Evolutionary conservation across 129 eudicot species (phyloP).

Genomic region (Pittosporum tobira): DNA sequence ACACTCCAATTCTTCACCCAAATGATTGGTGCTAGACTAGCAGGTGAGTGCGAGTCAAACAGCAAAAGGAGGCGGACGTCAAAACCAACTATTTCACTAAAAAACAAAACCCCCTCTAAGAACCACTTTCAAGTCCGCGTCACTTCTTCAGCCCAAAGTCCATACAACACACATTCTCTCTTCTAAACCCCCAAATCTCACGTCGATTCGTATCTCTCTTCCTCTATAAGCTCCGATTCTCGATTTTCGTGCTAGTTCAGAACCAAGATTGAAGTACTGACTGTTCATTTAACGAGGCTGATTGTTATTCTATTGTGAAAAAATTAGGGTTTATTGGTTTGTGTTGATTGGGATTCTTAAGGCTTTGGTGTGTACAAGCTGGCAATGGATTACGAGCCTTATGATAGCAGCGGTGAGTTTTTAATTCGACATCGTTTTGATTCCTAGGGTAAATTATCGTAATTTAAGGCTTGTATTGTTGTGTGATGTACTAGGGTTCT

Average conservation of each 20-base stretch:
- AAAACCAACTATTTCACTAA: slow-evolving; percentile 22
- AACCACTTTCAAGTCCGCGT: slow-evolving; percentile 39
- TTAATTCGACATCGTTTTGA: background rate
- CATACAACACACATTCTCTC: slow-evolving; percentile 17
- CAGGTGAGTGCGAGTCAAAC: background rate
- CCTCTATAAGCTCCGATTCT: slow-evolving; percentile 6
- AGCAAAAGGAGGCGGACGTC: slow-evolving; percentile 27
- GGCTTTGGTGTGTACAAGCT: slow-evolving; percentile 24
- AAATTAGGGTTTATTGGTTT: slow-evolving; percentile 10
- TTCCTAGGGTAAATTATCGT: slow-evolving; percentile 13
- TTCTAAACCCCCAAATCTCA: slow-evolving; percentile 23
- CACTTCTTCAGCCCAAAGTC: slow-evolving; percentile 18
- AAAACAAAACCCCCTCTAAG: slow-evolving; percentile 15
- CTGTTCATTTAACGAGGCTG: too few species aligned
- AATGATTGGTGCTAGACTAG: too few species aligned
- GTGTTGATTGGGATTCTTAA: slow-evolving; percentile 5
- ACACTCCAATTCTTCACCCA: too few species aligned
- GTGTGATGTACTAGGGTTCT: slow-evolving; percentile 3
- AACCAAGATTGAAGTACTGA: too few species aligned
- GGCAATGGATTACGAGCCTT: slow-evolving; percentile 81
- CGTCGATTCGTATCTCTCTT: slow-evolving; percentile 10
- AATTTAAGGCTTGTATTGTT: background rate
- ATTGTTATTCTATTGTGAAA: background rate
- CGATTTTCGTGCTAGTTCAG: background rate
- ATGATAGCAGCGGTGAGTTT: slow-evolving; percentile 78